phyloP scores from a whole-genome alignment of 345 rosid species.

The Trapa incisa region DNA sequence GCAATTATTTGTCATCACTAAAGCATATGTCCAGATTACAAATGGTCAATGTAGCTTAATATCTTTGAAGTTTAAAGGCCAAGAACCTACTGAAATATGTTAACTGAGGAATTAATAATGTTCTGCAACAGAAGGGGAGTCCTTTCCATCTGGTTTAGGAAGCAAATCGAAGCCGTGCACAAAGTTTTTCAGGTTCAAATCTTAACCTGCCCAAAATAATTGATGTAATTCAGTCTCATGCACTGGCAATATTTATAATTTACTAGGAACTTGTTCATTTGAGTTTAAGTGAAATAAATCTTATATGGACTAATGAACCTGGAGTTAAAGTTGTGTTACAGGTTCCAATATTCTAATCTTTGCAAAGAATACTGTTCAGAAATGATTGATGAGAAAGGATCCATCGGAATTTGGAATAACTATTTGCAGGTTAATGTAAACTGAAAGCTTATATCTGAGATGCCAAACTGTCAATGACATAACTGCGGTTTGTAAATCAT shows the following conservation, averaged over 20 bases:
- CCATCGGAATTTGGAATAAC: conserved; percentile 26
- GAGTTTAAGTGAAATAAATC: conserved; percentile 23
- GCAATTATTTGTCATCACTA: background rate
- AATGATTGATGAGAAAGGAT: conserved; percentile 29
- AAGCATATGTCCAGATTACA: conserved; percentile 5
- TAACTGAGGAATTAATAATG: conserved; percentile 61
- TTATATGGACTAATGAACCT: conserved; percentile 52
- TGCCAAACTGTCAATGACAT: conserved; percentile 18
- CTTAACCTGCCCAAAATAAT: conserved; percentile 52
- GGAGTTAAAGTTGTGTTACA: conserved; percentile 54
- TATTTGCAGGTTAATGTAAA: conserved; percentile 29
- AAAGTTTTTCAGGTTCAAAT: conserved; percentile 93
- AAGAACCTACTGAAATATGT: conserved; percentile 26
- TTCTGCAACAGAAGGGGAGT: conserved; percentile 74
- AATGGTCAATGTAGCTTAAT: conserved; percentile 9
- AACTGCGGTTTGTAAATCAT: conserved; percentile 12
- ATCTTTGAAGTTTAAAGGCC: conserved; percentile 19
- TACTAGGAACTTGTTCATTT: conserved; percentile 15
- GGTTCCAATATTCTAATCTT: conserved; percentile 45
- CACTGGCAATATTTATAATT: conserved; percentile 20
- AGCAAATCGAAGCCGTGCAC: conserved; percentile 97
- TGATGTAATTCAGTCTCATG: conserved; percentile 29
- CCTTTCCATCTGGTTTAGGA: conserved; percentile 75
- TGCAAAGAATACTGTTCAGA: conserved; percentile 39
- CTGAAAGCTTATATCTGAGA: conserved; percentile 32